These are phyloP conservation scores for Rhynchosporium graminicola DNA, from an alignment of 2,329 filamentous ascomycete genomes.

Conservation along the genomic window DNA sequence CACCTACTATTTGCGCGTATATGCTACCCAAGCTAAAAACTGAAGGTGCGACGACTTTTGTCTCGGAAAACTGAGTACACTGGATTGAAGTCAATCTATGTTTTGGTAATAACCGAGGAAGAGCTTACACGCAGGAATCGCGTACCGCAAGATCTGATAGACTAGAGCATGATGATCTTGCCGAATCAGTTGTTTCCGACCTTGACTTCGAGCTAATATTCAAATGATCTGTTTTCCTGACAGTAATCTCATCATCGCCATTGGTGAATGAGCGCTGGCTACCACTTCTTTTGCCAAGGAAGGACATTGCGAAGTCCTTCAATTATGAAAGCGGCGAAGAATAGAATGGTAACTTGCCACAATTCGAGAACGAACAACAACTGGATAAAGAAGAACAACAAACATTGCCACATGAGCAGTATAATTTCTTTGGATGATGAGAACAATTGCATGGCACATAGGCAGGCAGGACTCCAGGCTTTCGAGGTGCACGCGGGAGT, in stretches of 20 bases:
- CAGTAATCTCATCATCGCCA: conserved; percentile 32
- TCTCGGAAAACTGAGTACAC: conserved; percentile 35
- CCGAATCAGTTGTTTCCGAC: conserved; percentile 22
- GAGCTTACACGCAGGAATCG: conserved; percentile 37
- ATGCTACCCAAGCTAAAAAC: conserved; percentile 37
- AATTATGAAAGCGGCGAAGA: neutral
- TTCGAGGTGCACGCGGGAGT: conserved; percentile 20
- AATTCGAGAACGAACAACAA: conserved; percentile 17
- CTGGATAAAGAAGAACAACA: conserved; percentile 18
- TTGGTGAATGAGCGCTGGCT: conserved; percentile 31
- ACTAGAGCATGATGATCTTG: conserved; percentile 26
- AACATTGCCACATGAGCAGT: conserved; percentile 31
- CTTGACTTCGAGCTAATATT: conserved; percentile 19
- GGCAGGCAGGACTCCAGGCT: conserved; percentile 31
- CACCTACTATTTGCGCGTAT: conserved; percentile 33
- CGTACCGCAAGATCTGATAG: conserved; percentile 30
- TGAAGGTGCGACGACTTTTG: conserved; percentile 36
- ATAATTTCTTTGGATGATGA: conserved; percentile 25
- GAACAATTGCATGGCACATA: conserved; percentile 12
- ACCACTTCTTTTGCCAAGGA: conserved; percentile 33
- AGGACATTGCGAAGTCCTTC: conserved; percentile 30
- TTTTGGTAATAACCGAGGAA: neutral
- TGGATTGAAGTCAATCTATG: conserved; percentile 19
- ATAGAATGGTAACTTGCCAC: conserved; percentile 20
- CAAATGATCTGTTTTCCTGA: conserved; percentile 22